These are phyloP conservation scores for Quercus engelmannii DNA, from an alignment of 306 rosid species.

Conservation along the genomic window DNA sequence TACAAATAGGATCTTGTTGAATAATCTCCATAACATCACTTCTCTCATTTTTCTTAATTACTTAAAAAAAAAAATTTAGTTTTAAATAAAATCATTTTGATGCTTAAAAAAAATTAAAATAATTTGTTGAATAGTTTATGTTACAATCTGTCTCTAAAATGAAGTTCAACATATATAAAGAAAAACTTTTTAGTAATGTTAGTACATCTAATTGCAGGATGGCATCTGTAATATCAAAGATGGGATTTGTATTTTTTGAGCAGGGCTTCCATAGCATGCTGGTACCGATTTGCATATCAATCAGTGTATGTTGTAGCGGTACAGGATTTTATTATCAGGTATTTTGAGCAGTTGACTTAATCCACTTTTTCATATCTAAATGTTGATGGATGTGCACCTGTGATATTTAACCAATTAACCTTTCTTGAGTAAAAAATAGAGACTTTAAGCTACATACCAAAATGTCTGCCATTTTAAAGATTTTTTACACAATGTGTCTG, in stretches of 20 bases:
- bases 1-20: background rate
- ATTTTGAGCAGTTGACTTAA: constrained; percentile 4
- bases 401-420: background rate
- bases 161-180: background rate
- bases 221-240: constrained; percentile 95
- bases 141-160: background rate
- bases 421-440: background rate
- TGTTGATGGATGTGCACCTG: background rate
- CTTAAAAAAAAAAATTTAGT: no score
- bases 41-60: no score
- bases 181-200: background rate
- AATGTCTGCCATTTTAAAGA: background rate
- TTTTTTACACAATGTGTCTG: background rate
- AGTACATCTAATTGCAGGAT: constrained; percentile 55
- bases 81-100: background rate
- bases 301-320: constrained; percentile 74
- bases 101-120: background rate
- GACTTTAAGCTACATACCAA: background rate
- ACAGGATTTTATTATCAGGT: constrained; percentile 96
- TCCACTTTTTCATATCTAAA: constrained; percentile 6
- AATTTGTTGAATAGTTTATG: background rate
- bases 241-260: constrained; percentile 89
- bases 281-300: constrained; percentile 72
- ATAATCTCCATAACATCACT: no score
- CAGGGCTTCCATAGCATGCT: constrained; percentile 80